A percentile compares a stretch with the other conserved stretches of the same genome.
Evolutionary conservation across 148 eudicot species (phyloP).

Genomic region (Vaccinium darrowii): DNA sequence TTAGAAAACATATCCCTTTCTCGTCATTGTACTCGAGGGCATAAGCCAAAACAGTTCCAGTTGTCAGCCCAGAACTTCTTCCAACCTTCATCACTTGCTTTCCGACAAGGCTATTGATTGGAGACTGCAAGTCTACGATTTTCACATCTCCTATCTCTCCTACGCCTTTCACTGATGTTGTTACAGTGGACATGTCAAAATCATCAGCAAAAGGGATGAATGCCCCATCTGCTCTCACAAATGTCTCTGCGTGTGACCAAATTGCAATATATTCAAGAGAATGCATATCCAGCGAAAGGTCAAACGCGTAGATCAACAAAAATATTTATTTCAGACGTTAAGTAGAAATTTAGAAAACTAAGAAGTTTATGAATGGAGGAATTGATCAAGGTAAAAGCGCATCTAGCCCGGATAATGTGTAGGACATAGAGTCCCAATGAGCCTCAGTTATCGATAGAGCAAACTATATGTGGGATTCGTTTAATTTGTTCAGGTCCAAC

Average conservation of each 20-base stretch:
- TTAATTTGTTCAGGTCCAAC: neutral
- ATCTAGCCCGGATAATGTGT: neutral
- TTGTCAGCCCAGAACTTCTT: conserved; percentile 93
- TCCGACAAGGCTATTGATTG: conserved; percentile 78
- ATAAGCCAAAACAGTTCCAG: conserved; percentile 81
- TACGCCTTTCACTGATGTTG: conserved; percentile 84
- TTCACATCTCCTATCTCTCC: conserved; percentile 90
- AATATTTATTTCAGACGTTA: neutral
- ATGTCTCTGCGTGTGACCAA: conserved; percentile 72
- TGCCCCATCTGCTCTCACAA: conserved; percentile 98
- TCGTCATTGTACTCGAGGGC: conserved; percentile 98
- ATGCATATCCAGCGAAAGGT: neutral
- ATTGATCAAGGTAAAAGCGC: neutral
- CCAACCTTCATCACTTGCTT: conserved; percentile 94
- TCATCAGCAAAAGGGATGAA: conserved; percentile 94
- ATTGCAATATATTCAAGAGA: conserved; percentile 9
- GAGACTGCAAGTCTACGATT: conserved; percentile 80
- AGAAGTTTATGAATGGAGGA: neutral
- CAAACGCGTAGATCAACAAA: neutral
- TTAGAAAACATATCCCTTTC: conserved; percentile 92
- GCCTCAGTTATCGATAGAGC: neutral
- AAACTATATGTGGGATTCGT: neutral
- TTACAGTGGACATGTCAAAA: conserved; percentile 78
- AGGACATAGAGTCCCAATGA: neutral
- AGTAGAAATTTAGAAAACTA: neutral